Percentiles rank a stretch among this genome's conserved stretches.
Evolutionary conservation across 768 basidiomycete species (phyloP).

Genomic region (Lepiota subincarnata): DNA sequence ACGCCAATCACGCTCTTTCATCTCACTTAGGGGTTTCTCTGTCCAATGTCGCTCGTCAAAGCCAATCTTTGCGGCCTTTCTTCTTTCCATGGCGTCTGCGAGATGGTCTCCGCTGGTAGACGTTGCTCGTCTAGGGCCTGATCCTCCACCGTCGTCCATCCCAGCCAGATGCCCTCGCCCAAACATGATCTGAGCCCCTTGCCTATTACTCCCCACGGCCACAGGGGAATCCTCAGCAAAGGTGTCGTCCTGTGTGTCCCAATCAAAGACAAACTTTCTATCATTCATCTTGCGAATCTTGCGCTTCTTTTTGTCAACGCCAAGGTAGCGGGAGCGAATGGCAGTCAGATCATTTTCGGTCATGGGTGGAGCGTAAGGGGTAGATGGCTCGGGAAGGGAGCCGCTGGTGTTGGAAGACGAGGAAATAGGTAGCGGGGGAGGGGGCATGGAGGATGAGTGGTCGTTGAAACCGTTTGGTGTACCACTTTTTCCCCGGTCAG

Average conservation of each 20-base stretch:
- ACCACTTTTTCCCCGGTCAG: slow-evolving; percentile 52
- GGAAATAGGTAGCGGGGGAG: slow-evolving; percentile 25
- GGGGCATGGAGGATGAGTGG: slow-evolving; percentile 44
- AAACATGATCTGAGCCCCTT: slow-evolving; percentile 87
- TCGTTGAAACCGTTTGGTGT: slow-evolving; percentile 17
- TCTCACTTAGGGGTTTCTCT: slow-evolving; percentile 86
- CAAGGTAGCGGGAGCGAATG: slow-evolving; percentile 91
- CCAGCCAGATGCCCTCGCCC: slow-evolving; percentile 80
- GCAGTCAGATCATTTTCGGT: slow-evolving; percentile 75
- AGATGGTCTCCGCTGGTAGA: slow-evolving; percentile 43
- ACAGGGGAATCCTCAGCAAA: slow-evolving; percentile 73
- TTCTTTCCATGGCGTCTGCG: slow-evolving; percentile 78
- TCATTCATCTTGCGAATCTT: slow-evolving; percentile 94
- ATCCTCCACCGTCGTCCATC: slow-evolving; percentile 74
- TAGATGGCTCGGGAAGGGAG: slow-evolving; percentile 30
- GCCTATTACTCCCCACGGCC: slow-evolving; percentile 64
- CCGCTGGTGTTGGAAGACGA: slow-evolving; percentile 26
- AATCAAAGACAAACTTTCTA: slow-evolving; percentile 98
- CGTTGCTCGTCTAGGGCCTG: slow-evolving; percentile 33
- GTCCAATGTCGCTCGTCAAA: slow-evolving; percentile 97
- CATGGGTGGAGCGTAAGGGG: slow-evolving; percentile 58
- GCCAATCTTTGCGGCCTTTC: slow-evolving; percentile 75
- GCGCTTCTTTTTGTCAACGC: slow-evolving; percentile 90
- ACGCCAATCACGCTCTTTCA: slow-evolving; percentile 98
- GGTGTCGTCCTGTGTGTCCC: slow-evolving; percentile 97